phyloP scores from a whole-genome alignment of 306 rosid genomes.

The Lathyrus aphaca region DNA sequence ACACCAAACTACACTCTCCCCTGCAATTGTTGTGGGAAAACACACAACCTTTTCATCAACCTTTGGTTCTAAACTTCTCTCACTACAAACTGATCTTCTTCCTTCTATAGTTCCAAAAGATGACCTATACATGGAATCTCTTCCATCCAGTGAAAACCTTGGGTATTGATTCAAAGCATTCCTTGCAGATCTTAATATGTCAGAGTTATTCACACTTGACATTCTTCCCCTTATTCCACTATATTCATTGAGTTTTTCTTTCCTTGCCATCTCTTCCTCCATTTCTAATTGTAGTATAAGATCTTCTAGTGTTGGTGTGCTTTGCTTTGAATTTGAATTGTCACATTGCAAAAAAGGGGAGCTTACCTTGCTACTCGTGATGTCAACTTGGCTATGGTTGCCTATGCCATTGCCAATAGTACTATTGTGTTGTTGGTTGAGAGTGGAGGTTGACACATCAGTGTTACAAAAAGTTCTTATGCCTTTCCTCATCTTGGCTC shows the following conservation, averaged over 20 bases:
- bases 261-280: conserved; percentile 73
- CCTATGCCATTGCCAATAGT: conserved; percentile 10
- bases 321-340: conserved; percentile 37
- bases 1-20: conserved; percentile 85
- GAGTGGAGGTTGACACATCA: conserved; percentile 48
- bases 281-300: conserved; percentile 65
- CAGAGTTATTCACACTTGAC: conserved; percentile 81
- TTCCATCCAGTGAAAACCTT: conserved; percentile 91
- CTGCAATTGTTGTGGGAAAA: conserved; percentile 61
- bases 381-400: conserved; percentile 35
- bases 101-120: conserved; percentile 60
- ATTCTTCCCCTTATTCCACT: conserved; percentile 55
- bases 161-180: conserved; percentile 94
- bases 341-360: conserved; percentile 34
- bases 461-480: conserved; percentile 72
- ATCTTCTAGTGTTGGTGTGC: conserved; percentile 64
- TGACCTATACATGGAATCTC: conserved; percentile 86
- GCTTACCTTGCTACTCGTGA: conserved; percentile 42
- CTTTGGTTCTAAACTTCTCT: conserved; percentile 34
- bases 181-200: conserved; percentile 79
- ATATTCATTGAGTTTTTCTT: conserved; percentile 43
- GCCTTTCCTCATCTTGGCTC: conserved; percentile 81
- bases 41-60: conserved; percentile 35
- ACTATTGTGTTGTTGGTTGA: conserved; percentile 59
- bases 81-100: conserved; percentile 65